phyloP scores from a whole-genome alignment of 2,329 filamentous ascomycete species.

The Myriosclerotinia curreyana region DNA sequence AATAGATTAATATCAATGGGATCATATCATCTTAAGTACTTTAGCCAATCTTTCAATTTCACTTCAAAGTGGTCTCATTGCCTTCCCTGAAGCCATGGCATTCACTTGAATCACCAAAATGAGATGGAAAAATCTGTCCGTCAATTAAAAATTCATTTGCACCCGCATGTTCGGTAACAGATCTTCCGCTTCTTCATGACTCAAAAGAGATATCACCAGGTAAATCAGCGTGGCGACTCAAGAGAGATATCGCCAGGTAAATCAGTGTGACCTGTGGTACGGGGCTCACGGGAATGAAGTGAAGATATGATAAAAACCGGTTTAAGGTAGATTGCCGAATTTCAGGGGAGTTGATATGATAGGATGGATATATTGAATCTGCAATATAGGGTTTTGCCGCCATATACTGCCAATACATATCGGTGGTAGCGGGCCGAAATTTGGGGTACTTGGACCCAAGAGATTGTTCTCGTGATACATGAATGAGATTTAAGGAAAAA shows the following conservation, averaged over 20 bases:
- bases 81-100: not conserved
- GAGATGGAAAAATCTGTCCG: not conserved
- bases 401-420: conserved; percentile 15
- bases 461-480: conserved; percentile 13
- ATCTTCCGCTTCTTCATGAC: conserved; percentile 13
- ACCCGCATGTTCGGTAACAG: conserved; percentile 5
- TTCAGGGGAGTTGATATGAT: conserved; percentile 12
- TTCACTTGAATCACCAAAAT: not conserved
- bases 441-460: conserved; percentile 1
- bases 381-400: not conserved
- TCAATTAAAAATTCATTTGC: not conserved
- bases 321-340: conserved; percentile 14
- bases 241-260: conserved; percentile 3
- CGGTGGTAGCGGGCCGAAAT: conserved; percentile 18
- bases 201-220: not conserved
- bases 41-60: not conserved
- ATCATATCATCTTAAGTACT: conserved; percentile 11
- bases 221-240: not conserved
- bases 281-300: conserved; percentile 5
- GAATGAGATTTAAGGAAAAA: conserved; percentile 9
- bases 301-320: not conserved
- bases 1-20: not conserved
- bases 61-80: not conserved
- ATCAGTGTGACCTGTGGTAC: not conserved
- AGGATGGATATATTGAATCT: conserved; percentile 15